phyloP scores from a whole-genome alignment of 164 flowering plant genomes.

The Sedum album region DNA sequence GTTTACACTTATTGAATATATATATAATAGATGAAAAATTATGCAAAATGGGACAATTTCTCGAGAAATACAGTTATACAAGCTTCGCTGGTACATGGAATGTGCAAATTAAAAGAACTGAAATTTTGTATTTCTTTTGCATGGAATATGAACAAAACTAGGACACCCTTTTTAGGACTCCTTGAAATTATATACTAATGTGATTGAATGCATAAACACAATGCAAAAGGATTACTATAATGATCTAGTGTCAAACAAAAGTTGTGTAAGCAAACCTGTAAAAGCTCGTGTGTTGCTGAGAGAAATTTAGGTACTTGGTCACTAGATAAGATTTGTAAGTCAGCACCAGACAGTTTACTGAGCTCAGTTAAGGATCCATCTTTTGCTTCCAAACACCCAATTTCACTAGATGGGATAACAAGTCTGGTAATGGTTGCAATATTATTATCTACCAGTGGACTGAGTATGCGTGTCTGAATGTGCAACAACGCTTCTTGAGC shows the following conservation, averaged over 20 bases:
- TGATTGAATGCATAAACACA: background rate
- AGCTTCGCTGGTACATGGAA: background rate
- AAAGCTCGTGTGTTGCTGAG: constrained; percentile 54
- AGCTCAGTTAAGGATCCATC: constrained; percentile 61
- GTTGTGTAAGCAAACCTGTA: constrained; percentile 57
- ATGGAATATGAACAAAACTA: background rate
- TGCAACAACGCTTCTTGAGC: constrained; percentile 98
- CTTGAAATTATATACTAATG: background rate
- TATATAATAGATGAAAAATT: too few relatives aligned
- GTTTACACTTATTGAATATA: too few relatives aligned
- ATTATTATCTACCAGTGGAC: constrained; percentile 73
- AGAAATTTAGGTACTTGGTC: constrained; percentile 55
- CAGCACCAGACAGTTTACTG: constrained; percentile 60
- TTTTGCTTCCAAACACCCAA: constrained; percentile 62
- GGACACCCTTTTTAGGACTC: background rate
- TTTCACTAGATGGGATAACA: constrained; percentile 66
- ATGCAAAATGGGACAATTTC: background rate
- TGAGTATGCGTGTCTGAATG: constrained; percentile 83
- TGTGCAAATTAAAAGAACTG: background rate
- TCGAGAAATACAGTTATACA: background rate
- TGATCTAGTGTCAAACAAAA: background rate
- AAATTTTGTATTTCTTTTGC: background rate
- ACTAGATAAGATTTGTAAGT: constrained; percentile 58
- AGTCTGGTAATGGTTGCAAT: constrained; percentile 72
- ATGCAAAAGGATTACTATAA: background rate